These are phyloP conservation scores for Leccinum longicurvipes DNA, from an alignment of 768 basidiomycete genomes.

Conservation along the genomic window DNA sequence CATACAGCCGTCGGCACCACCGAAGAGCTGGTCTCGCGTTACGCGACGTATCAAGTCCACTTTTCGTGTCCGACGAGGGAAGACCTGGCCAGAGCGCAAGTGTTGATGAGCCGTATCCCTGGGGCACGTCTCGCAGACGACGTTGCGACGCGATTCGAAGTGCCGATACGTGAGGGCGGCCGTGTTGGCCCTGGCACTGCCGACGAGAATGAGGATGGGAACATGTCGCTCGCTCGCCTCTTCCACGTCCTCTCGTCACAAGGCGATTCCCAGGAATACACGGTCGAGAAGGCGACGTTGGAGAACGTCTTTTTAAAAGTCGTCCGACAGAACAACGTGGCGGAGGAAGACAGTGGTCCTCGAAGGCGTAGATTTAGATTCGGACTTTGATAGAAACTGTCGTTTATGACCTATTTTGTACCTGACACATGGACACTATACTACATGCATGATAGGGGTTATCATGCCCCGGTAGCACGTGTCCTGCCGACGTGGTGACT, in stretches of 20 bases:
- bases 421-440: too few relatives aligned
- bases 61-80: conserved; percentile 65
- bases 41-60: conserved; percentile 75
- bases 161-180: conserved; percentile 42
- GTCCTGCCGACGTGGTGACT: too few relatives aligned
- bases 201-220: background rate
- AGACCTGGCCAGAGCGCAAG: conserved; percentile 53
- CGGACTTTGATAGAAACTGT: conserved; percentile 6
- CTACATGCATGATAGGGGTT: too few relatives aligned
- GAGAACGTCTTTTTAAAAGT: conserved; percentile 75
- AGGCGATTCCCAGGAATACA: conserved; percentile 60
- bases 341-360: conserved; percentile 40
- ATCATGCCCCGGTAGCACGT: too few relatives aligned
- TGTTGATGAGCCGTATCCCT: conserved; percentile 59
- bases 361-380: conserved; percentile 6
- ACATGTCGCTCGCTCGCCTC: conserved; percentile 52
- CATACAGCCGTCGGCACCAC: conserved; percentile 62
- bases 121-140: conserved; percentile 67
- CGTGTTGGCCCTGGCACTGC: background rate
- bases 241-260: conserved; percentile 54
- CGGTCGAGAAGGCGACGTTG: conserved; percentile 64
- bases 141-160: conserved; percentile 73
- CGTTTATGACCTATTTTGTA: too few relatives aligned
- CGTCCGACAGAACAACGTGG: conserved; percentile 57
- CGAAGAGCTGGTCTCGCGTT: conserved; percentile 57